phyloP scores from a whole-genome alignment of 1,284 basidiomycete species.

The Rhodotorula sp. region DNA sequence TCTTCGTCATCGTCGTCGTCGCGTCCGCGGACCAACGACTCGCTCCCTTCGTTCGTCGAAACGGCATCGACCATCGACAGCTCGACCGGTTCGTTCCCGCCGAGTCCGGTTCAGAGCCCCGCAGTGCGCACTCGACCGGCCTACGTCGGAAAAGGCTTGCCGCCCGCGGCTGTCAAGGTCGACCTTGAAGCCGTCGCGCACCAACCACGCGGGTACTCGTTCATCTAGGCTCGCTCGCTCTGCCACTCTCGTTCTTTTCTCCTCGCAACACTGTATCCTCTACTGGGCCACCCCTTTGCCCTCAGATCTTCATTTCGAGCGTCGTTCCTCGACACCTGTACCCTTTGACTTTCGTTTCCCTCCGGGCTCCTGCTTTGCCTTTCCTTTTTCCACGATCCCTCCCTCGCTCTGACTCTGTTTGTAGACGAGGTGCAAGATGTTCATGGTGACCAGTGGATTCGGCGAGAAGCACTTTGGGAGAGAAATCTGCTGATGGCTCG shows the following conservation, averaged over 20 bases:
- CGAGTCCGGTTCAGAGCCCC: conserved; percentile 15
- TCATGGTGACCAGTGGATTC: not conserved
- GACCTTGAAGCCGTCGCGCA: conserved; percentile 5
- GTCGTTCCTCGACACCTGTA: not conserved
- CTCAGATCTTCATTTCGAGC: not conserved
- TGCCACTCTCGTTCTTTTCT: not conserved
- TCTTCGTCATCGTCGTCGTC: conserved; percentile 23
- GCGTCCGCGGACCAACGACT: conserved; percentile 36
- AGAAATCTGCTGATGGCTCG: too few relatives aligned
- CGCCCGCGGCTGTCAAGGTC: conserved; percentile 7
- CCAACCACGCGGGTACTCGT: conserved; percentile 29
- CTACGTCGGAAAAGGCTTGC: not conserved
- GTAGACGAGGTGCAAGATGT: not conserved
- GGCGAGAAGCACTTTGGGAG: too few relatives aligned
- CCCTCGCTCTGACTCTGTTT: not conserved
- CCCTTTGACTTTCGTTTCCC: conserved; percentile 3
- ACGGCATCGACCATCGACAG: conserved; percentile 15
- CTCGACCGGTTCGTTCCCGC: conserved; percentile 22
- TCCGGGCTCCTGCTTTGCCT: not conserved
- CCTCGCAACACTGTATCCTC: not conserved
- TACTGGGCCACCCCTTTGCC: not conserved
- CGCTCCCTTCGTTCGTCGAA: conserved; percentile 23
- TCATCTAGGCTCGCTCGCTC: conserved; percentile 21
- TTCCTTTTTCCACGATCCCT: not conserved
- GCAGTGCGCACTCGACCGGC: conserved; percentile 9